Base-by-base conservation (phyloP, 2,329 filamentous ascomycete species). In the Cladosporium velox region DNA sequence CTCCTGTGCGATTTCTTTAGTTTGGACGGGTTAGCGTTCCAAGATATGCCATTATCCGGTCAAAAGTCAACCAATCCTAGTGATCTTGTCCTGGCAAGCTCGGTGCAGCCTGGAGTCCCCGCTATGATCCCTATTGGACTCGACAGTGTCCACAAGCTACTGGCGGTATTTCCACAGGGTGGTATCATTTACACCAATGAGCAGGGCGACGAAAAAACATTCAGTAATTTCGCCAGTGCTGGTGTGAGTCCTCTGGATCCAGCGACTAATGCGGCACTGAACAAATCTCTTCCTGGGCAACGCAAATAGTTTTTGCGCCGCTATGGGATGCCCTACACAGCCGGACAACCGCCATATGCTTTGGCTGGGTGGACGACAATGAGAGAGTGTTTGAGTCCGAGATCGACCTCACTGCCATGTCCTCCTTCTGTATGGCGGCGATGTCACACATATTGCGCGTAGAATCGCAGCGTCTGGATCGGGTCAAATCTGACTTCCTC, bases 401-500 rank as follows among this genome's bases (percentile, higher is more conserved):
- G 35, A 5, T 32, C 26, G 5, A 26, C 24, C 41, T 67, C 62
- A 61, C 77, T 11, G 84, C 60, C 6, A 64, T 67, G 65, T 64
- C 77, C 8, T 84, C 83, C 0, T 86, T 87, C 67, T 82, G 81
- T 0, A 82, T 83, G 59, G 81, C 82, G 0, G 82, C 85, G 14
- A 86, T 87, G 79, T 80, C 83, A 0, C 86, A 88, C 62, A 77
- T 88, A 1, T 80, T 82, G 0, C 79, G 83, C 2, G 67, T 86
- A 57, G 83, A 86, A 66, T 83, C 83, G 0, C 74, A 82, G 51
- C 81, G 81, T 34, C 71, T 73, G n/a, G 73, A 74, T 24, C 71
- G 76, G 52, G 73, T 74, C 10, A 80, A 79, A 64, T 76, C 76
- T 1, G 77, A 78, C 6, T 79, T 81, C 61, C 76, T 82, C 38